These are phyloP conservation scores for Beauveria rudraprayagi DNA, from an alignment of 2,329 filamentous ascomycete species.

Conservation along the genomic window DNA sequence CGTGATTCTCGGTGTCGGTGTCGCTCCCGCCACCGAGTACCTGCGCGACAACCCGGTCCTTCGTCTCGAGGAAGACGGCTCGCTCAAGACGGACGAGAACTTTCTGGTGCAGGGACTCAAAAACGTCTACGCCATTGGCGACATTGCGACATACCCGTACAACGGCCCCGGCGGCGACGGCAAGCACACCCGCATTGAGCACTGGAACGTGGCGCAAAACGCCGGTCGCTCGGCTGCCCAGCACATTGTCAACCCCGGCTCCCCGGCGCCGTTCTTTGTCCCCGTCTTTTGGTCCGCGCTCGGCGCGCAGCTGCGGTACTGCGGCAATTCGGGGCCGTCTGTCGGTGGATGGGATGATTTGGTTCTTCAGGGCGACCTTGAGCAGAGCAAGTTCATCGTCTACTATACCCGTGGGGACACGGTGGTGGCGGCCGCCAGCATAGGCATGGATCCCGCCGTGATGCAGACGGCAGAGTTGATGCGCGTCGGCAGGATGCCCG, in stretches of 20 bases:
- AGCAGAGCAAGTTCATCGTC: slow-evolving; percentile 74
- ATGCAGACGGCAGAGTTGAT: slow-evolving; percentile 76
- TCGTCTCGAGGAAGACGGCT: slow-evolving; percentile 74
- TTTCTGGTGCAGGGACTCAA: slow-evolving; percentile 69
- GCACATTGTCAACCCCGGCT: slow-evolving; percentile 61
- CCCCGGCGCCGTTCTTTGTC: slow-evolving; percentile 65
- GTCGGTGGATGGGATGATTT: slow-evolving; percentile 75
- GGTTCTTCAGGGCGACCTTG: slow-evolving; percentile 67
- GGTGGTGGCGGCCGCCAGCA: slow-evolving; percentile 82
- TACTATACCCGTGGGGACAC: slow-evolving; percentile 84
- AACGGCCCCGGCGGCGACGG: slow-evolving; percentile 77
- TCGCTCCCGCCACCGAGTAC: slow-evolving; percentile 77
- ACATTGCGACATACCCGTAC: slow-evolving; percentile 94
- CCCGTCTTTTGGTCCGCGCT: slow-evolving; percentile 97
- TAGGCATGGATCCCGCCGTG: slow-evolving; percentile 86
- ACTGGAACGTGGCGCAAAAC: slow-evolving; percentile 98
- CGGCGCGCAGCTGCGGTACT: slow-evolving; percentile 84
- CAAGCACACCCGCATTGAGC: slow-evolving; percentile 74
- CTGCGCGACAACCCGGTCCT: slow-evolving; percentile 64
- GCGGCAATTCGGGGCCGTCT: slow-evolving; percentile 60
- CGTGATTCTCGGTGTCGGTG: slow-evolving; percentile 85
- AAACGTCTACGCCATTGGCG: slow-evolving; percentile 86
- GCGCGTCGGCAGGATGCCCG: slow-evolving; percentile 71
- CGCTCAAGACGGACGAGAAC: slow-evolving; percentile 68
- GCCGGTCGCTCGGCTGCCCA: slow-evolving; percentile 71